phyloP scores from a whole-genome alignment of 2,329 filamentous ascomycete genomes.

The Microdochium nivale region DNA sequence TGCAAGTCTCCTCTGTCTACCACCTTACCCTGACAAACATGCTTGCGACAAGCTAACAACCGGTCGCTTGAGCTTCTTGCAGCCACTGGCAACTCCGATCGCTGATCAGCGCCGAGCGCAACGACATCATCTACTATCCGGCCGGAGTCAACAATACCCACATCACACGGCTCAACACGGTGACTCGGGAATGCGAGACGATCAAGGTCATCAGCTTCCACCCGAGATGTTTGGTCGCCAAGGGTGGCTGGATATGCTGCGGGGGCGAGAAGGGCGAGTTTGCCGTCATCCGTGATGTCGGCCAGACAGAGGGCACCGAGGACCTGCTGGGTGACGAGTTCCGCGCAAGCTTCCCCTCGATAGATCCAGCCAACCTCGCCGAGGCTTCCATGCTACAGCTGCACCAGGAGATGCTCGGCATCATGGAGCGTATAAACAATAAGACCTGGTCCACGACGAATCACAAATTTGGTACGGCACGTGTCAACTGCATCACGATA shows the following conservation, averaged over 20 bases:
- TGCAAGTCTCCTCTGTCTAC: slow-evolving; percentile 34
- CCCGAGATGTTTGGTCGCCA: slow-evolving; percentile 82
- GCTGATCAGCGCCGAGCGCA: slow-evolving; percentile 72
- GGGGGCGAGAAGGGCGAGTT: slow-evolving; percentile 87
- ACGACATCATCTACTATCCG: slow-evolving; percentile 77
- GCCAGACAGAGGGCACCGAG: slow-evolving; percentile 23
- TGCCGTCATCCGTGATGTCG: slow-evolving; percentile 56
- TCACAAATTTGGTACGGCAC: slow-evolving; percentile 46
- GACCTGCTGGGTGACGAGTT: slow-evolving; percentile 14
- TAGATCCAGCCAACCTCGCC: slow-evolving; percentile 17
- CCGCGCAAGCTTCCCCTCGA: slow-evolving; percentile 11
- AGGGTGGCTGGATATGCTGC: slow-evolving; percentile 81
- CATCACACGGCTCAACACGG: slow-evolving; percentile 61
- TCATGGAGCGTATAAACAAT: slow-evolving; percentile 22
- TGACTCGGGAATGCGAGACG: slow-evolving; percentile 61
- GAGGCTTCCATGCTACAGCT: slow-evolving; percentile 23
- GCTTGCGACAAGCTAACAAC: not conserved
- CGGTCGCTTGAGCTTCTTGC: slow-evolving; percentile 2
- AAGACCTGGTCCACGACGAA: slow-evolving; percentile 41
- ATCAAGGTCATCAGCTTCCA: slow-evolving; percentile 62
- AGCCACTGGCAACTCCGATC: slow-evolving; percentile 88
- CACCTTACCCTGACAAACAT: not conserved
- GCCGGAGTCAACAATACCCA: slow-evolving; percentile 58
- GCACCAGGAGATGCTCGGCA: slow-evolving; percentile 20
- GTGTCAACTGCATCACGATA: slow-evolving; percentile 59